Evolutionary conservation across 2,329 filamentous ascomycete species (phyloP), one percentile per base, ranked within the genome.

Genomic region (Fragosphaeria purpurea): DNA sequence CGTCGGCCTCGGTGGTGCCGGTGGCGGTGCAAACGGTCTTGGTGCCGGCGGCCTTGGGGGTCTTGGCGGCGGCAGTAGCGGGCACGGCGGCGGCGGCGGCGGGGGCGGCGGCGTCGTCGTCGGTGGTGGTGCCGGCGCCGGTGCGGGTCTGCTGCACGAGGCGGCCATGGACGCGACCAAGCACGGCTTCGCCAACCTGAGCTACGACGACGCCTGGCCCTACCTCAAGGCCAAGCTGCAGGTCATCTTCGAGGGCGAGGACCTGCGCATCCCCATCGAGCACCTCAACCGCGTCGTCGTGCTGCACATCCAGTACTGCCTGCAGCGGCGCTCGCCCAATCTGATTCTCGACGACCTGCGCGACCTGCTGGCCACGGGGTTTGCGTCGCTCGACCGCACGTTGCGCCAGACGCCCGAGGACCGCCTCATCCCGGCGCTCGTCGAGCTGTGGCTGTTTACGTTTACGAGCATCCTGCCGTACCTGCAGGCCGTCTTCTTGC

Each of bases 401-500:
- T 71, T 97, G 13, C 79, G 83, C 46, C 80, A 80, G 44, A 82
- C 88, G 1, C 77, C 88, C 0, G 91, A 97, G 61, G 90, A 95
- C 54, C 80, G 85, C 37, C 77, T 97, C n/a, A 88, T 97, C 30
- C 87, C 88, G 0, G 82, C 88, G 50, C 74, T 98, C 1, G 91
- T 96, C 3, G 88, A 95, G 63, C 82, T 96, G 62, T 98, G 93
- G 93, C 80, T 94, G 53, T 83, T 93, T 44, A 90, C 93, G 0
- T 96, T 96, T 61, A 91, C 88, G 3, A 86, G 80, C 6, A 87
- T 97, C 39, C 69, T 97, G 5, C 93, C 93, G 0, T 97, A 95
- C 62, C 83, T 98, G 60, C 91, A 97, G 69, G 89, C 91, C 1
- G 90, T 96, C 1, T 96, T 98, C 62, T 71, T 98, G 2, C 93